Evolutionary conservation across 192 early-diverging fungal genomes (phyloP).

Genomic region (Backusella parvicylindrica): DNA sequence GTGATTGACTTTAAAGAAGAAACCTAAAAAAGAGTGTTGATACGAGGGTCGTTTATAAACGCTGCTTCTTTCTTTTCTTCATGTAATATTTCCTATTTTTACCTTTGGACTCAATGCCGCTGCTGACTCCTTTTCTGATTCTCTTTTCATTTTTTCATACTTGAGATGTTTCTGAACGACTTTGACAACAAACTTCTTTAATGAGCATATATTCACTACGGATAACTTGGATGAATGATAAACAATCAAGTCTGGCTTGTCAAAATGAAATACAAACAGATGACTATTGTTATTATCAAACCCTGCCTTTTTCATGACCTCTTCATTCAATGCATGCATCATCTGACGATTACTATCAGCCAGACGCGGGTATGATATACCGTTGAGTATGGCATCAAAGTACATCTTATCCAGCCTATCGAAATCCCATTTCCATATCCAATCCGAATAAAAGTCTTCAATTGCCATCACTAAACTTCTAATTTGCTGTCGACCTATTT

Average conservation of each 20-base stretch:
- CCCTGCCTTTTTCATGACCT: not conserved
- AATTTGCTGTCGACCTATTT: constrained; percentile 29
- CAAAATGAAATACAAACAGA: constrained; percentile 19
- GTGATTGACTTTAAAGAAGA: constrained; percentile 16
- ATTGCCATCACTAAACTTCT: constrained; percentile 28
- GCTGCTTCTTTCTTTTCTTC: not conserved
- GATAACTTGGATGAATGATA: constrained; percentile 21
- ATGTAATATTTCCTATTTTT: not conserved
- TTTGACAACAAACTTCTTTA: constrained; percentile 28
- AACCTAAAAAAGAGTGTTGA: not conserved
- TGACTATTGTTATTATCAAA: constrained; percentile 15
- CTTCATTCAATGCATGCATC: constrained; percentile 20
- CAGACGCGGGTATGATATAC: constrained; percentile 24
- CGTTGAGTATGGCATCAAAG: constrained; percentile 34
- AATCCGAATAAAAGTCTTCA: constrained; percentile 56
- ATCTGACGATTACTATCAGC: constrained; percentile 17
- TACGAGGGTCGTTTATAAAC: not conserved
- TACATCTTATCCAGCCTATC: constrained; percentile 37
- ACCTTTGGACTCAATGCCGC: constrained; percentile 6
- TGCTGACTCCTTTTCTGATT: not conserved
- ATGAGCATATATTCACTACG: constrained; percentile 17
- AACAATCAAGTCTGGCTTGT: constrained; percentile 11
- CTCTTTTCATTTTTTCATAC: constrained; percentile 1
- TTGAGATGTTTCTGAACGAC: not conserved
- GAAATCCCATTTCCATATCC: constrained; percentile 60